Evolutionary conservation across 2,329 filamentous ascomycete genomes (phyloP).

Genomic region (Alternaria panax): DNA sequence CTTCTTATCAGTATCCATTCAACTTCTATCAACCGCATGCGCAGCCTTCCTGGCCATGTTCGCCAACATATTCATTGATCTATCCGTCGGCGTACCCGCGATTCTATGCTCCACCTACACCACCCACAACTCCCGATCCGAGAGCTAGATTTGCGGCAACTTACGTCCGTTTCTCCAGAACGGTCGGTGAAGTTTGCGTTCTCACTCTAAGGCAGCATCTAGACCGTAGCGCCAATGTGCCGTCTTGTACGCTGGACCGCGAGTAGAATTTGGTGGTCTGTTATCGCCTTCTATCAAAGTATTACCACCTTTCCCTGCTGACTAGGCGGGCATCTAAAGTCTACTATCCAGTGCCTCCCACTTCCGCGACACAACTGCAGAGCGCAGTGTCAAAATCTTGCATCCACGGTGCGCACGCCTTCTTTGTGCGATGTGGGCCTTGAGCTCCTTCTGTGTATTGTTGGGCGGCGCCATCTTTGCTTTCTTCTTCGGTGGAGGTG

Average conservation of each 20-base stretch:
- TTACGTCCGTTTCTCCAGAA: slow-evolving; percentile 56
- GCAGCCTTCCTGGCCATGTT: not conserved
- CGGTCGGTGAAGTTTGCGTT: slow-evolving; percentile 54
- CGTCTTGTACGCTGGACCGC: slow-evolving; percentile 65
- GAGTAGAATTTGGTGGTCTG: slow-evolving; percentile 62
- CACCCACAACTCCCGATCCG: not conserved
- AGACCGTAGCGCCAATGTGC: slow-evolving; percentile 68
- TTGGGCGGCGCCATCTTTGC: not conserved
- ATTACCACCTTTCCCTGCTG: not conserved
- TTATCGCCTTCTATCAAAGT: slow-evolving; percentile 46
- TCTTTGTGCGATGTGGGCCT: not conserved
- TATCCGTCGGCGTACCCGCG: not conserved
- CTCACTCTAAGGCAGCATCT: slow-evolving; percentile 62
- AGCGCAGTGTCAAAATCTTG: not conserved
- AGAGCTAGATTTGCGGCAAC: slow-evolving; percentile 63
- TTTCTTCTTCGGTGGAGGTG: not conserved
- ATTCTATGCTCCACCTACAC: not conserved
- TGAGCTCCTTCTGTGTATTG: not conserved
- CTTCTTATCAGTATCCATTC: not conserved
- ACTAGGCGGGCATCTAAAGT: too few relatives aligned
- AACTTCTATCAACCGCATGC: not conserved
- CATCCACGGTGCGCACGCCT: not conserved
- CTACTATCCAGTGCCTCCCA: not conserved
- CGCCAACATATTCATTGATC: not conserved
- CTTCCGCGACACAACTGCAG: not conserved